Base-by-base conservation (phyloP, 768 basidiomycete species). In the Calocybe cyanea region DNA sequence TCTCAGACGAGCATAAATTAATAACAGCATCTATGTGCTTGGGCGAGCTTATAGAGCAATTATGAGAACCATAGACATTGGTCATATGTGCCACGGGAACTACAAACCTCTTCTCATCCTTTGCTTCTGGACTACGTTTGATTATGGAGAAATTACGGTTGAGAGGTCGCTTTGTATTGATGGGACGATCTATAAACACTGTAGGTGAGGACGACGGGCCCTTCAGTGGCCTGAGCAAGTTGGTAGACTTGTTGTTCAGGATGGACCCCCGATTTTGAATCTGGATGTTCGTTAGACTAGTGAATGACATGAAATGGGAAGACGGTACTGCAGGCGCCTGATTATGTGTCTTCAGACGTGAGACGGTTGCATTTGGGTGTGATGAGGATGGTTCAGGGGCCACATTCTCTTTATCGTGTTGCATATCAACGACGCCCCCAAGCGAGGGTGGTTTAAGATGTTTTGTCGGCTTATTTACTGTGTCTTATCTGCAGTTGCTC, bases 1-100 rank as follows among this genome's bases (percentile, higher is more conserved):
- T 68, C 14, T 70, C 67, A 19, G 69, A 69, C 11, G 25, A 7
- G 67, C 66, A 32, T 41, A 39, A 3, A 49, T 48, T 8, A 57
- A 48, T 25, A 48, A 48, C 42, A 49, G 53, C 43, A 45, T 48
- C 42, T 25, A 41, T 50, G 37, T 46, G 51, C 21, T 34, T 48
- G 49, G n/a, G 37, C 21, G 17, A 25, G 41, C 34, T 38, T 34
- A 14, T 25, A 25, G 34, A 45, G 44, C 14, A 18, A 39, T 28
- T n/a, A n/a, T n/a, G 32, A n/a, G 31, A 4, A 45, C 25, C 25
- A 2, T 38, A 17, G n/a, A 10, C 34, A 11, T 11, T 11, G 36
- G 15, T 2, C 15, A 11, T 33, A 6, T 21, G 9, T 33, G 10
- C 23, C 28, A 15, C 23, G 2, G 18, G 20, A 18, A n/a, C 25